Base-by-base conservation (phyloP, 2,329 filamentous ascomycete species). In the Fusarium palustre region DNA sequence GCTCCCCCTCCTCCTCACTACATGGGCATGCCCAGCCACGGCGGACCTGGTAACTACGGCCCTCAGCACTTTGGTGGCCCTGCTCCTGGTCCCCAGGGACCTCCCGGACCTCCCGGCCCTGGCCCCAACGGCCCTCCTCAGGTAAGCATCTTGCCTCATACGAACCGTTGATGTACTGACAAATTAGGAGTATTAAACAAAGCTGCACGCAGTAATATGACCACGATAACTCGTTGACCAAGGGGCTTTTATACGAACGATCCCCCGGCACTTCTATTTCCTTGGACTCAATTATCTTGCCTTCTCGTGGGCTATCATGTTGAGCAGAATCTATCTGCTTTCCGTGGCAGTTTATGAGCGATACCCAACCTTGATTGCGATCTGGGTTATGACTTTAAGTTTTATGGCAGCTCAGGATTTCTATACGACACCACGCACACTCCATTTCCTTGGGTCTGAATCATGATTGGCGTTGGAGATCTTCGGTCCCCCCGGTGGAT, bases 1-100 rank as follows among this genome's bases (percentile, higher is more conserved):
- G 96, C 96, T 52, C 96, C 96, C 58, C 85, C 85, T 47, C 85
- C 85, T 42, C 85, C 85, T 63, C 85, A 87, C 77, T 87, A 86
- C 79, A 84, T 85, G 78, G 81, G 81, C 60, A 82, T 83, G 79
- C 81, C 81, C 55, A 78, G 78, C 62, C 82, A 83, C 62, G 80
- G 76, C 46, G 80, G 77, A 50, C 81, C 82, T 70, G 82, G 81
- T 52, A 80, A 79, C 54, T 83, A 82, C 58, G 83, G 81, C 22
- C 81, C 82, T 65, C 81, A 80, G 69, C 83, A 83, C 66, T 85
- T 84, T 74, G 82, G 82, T 53, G 83, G 81, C 67, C 80, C 79
- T 69, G 78, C 78, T 59, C 80, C 80, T 49, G 80, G 77, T 31
- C 81, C 82, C 22, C 83, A 84, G 71, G 82, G 81, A 38, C 79